A percentile compares a stretch with the other conserved stretches of the same genome.
Evolutionary conservation across 2,329 filamentous ascomycete species (phyloP).

Genomic region (Fusarium xyrophilum): DNA sequence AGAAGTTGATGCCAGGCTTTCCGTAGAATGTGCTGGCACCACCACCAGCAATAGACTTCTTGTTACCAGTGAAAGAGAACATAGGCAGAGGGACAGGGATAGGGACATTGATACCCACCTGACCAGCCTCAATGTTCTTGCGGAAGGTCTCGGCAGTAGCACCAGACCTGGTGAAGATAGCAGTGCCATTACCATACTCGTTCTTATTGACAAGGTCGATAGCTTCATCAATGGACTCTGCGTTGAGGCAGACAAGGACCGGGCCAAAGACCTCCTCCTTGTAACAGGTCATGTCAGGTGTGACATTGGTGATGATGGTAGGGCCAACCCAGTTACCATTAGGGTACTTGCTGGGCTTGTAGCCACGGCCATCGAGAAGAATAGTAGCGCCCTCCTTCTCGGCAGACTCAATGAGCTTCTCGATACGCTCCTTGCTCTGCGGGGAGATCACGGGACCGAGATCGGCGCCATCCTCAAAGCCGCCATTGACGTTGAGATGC

Average conservation of each 20-base stretch:
- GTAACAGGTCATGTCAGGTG: conserved; percentile 82
- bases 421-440: conserved; percentile 79
- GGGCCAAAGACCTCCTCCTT: conserved; percentile 86
- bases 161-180: conserved; percentile 83
- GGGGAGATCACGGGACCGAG: conserved; percentile 83
- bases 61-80: conserved; percentile 78
- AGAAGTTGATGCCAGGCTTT: conserved; percentile 89
- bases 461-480: conserved; percentile 81
- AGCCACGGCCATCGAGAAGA: conserved; percentile 80
- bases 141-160: conserved; percentile 80
- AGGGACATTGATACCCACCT: conserved; percentile 85
- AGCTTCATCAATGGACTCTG: conserved; percentile 78
- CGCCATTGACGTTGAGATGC: conserved; percentile 75
- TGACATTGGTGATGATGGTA: conserved; percentile 84
- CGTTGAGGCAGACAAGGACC: conserved; percentile 81
- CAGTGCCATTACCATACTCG: conserved; percentile 85
- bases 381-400: conserved; percentile 83
- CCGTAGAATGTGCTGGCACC: conserved; percentile 96
- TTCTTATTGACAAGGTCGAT: conserved; percentile 84
- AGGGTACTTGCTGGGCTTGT: conserved; percentile 78
- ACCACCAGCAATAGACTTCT: conserved; percentile 91
- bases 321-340: conserved; percentile 86
- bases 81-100: conserved; percentile 76
- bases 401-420: conserved; percentile 75
- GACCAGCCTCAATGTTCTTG: conserved; percentile 81